These are phyloP conservation scores for Ceratobasidium sp. DNA, from an alignment of 1,284 basidiomycete species.

Conservation along the genomic window DNA sequence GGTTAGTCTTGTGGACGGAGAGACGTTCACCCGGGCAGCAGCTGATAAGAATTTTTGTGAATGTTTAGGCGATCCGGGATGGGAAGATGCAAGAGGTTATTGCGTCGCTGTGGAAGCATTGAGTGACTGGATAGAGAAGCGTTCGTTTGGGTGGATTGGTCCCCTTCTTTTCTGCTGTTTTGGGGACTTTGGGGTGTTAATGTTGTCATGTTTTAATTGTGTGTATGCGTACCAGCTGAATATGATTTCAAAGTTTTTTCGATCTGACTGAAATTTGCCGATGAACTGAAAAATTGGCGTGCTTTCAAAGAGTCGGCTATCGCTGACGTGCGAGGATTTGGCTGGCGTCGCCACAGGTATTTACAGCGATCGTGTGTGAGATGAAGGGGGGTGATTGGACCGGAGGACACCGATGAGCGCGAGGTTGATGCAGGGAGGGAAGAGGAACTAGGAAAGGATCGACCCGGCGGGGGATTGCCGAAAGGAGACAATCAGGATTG, in stretches of 20 bases:
- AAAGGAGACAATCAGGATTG: too few relatives aligned
- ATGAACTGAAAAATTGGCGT: not conserved
- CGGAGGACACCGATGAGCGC: too few relatives aligned
- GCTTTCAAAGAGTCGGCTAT: too few relatives aligned
- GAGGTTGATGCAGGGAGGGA: too few relatives aligned
- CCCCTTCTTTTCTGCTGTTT: not conserved
- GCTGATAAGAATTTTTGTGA: slow-evolving; percentile 47
- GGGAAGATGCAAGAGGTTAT: slow-evolving; percentile 75
- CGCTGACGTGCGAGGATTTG: too few relatives aligned
- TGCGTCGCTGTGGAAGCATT: slow-evolving; percentile 53
- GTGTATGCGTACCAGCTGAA: not conserved
- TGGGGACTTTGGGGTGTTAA: not conserved
- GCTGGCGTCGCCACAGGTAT: too few relatives aligned
- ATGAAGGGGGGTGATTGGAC: too few relatives aligned
- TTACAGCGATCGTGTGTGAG: too few relatives aligned
- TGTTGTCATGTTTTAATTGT: slow-evolving; percentile 1
- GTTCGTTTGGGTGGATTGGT: not conserved
- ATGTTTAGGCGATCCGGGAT: slow-evolving; percentile 71
- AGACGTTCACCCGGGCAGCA: not conserved
- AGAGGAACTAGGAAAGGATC: too few relatives aligned
- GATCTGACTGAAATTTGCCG: too few relatives aligned
- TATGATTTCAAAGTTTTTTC: not conserved
- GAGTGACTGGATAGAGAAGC: not conserved
- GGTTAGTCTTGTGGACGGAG: slow-evolving; percentile 38
- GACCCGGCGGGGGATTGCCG: too few relatives aligned